Conservation (phyloP, 1,284 basidiomycete genomes). For the Rhodotorula sp. region DNA sequence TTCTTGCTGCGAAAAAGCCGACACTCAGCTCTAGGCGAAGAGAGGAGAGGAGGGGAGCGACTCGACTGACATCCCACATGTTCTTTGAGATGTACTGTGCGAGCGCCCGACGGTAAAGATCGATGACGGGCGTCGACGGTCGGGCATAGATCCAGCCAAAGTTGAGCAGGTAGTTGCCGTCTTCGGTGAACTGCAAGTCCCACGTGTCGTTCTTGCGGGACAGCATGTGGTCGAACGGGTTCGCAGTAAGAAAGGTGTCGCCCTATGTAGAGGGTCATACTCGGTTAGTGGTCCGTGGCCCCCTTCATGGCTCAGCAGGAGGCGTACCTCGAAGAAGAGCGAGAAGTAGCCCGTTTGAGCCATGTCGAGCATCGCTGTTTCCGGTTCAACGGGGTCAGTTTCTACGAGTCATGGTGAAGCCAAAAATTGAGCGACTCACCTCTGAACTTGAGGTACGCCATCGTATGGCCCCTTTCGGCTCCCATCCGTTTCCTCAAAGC, state of each 20-base stretch:
- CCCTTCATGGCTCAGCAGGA: not conserved
- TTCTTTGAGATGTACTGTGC: not conserved
- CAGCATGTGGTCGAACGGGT: conserved; percentile 14
- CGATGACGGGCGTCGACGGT: not conserved
- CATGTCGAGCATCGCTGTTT: conserved; percentile 7
- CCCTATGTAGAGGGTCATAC: not conserved
- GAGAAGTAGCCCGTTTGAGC: conserved; percentile 4
- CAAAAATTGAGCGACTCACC: too few relatives aligned
- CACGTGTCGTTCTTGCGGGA: not conserved
- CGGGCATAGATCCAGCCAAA: conserved; percentile 10
- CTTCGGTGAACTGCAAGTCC: conserved; percentile 17
- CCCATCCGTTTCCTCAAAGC: not conserved
- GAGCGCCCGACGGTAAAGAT: not conserved
- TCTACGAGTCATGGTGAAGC: too few relatives aligned
- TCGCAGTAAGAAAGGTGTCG: conserved; percentile 12
- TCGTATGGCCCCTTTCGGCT: not conserved
- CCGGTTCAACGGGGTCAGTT: too few relatives aligned
- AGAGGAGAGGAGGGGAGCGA: too few relatives aligned
- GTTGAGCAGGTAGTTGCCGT: conserved; percentile 10
- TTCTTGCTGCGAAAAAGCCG: conserved; percentile 1
- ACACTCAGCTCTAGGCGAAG: not conserved
- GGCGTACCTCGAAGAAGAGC: conserved; percentile 10
- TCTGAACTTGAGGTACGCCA: conserved; percentile 6
- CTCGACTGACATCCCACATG: conserved; percentile 14
- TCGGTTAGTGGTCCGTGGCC: too few relatives aligned